Base-by-base conservation (phyloP, 2,329 filamentous ascomycete genomes). In the Madurella mycetomatis region DNA sequence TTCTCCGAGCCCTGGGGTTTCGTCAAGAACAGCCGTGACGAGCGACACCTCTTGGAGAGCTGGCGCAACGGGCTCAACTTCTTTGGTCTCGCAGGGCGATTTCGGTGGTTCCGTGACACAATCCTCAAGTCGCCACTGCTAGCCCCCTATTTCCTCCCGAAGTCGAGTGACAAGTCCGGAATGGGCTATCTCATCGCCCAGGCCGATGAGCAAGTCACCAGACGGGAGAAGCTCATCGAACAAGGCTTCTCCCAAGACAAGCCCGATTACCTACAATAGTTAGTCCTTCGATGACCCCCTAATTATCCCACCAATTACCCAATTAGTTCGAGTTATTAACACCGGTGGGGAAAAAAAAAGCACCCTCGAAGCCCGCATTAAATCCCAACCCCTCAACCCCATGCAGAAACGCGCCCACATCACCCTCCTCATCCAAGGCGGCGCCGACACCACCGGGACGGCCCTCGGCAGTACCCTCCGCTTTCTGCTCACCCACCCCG, bases 381-480 rank as follows among this genome's bases (percentile, higher is more conserved):
- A 39, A 34, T 18, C 16, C 17, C 30, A 53, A 9, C 62, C 69
- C 4, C 60, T 73, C 18, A 67, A 47, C 1, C 55, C 62, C 9
- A 37, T 50, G 4, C 66, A 73, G 55, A 71, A 67, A 53, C 66
- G 64, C 19, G 68, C 67, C 7, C 70, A 73, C 44, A 65, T 70
- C 30, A 67, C 69, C 1, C 62, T 73, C 0, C 66, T 73, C 32
- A 69, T 73, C 53, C 70, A 77, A 1, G 81, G 80, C 0, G 82
- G 81, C 1, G 79, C 79, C 0, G 81, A 84, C 57, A 83, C 80
- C 1, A 79, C 78, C 0, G 76, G 79, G 0, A 76, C 73, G 0
- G 75, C 74, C 0, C 68, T 84, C 1, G 72, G 75, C 0, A 69
- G 73, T 25, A 75, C 70, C 8, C 47, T 80, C 31, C 72, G 78